Evolutionary conservation across 2,329 filamentous ascomycete species (phyloP).

Genomic region (Paradendryphiella salina): DNA sequence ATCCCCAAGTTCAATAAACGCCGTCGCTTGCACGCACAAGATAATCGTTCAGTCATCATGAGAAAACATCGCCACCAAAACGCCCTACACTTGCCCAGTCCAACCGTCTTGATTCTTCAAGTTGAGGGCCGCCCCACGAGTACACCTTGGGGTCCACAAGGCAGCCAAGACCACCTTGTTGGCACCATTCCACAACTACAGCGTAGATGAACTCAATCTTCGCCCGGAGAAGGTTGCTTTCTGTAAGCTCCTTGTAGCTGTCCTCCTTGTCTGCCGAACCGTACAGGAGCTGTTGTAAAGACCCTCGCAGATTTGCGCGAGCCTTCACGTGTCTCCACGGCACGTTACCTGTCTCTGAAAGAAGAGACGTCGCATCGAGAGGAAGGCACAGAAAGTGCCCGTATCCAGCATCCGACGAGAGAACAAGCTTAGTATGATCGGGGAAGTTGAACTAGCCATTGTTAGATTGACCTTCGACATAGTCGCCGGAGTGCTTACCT

Average conservation of each 20-base stretch:
- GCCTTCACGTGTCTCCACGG: constrained; percentile 70
- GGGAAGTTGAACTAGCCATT: constrained; percentile 78
- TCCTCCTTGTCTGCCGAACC: constrained; percentile 54
- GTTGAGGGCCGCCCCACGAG: constrained; percentile 50
- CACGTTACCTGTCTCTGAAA: constrained; percentile 63
- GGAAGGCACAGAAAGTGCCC: constrained; percentile 79
- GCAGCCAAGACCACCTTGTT: constrained; percentile 68
- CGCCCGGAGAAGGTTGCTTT: constrained; percentile 71
- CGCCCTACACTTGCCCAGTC: constrained; percentile 56
- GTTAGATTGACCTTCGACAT: constrained; percentile 5
- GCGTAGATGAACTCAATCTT: constrained; percentile 74
- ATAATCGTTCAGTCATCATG: constrained; percentile 26
- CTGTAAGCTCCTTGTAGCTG: constrained; percentile 59
- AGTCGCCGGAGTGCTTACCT: constrained; percentile 54
- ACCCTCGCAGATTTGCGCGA: constrained; percentile 71
- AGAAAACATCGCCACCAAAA: constrained; percentile 51
- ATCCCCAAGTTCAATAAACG: constrained; percentile 32
- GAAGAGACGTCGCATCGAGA: constrained; percentile 67
- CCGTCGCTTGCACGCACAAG: constrained; percentile 33
- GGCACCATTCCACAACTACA: constrained; percentile 71
- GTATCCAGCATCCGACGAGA: constrained; percentile 73
- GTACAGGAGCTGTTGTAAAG: constrained; percentile 73
- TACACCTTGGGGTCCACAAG: constrained; percentile 44
- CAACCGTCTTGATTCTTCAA: constrained; percentile 51
- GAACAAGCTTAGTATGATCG: constrained; percentile 81